Evolutionary conservation across 1,284 basidiomycete species (phyloP).

Genomic region (Trichosporon inkin): DNA sequence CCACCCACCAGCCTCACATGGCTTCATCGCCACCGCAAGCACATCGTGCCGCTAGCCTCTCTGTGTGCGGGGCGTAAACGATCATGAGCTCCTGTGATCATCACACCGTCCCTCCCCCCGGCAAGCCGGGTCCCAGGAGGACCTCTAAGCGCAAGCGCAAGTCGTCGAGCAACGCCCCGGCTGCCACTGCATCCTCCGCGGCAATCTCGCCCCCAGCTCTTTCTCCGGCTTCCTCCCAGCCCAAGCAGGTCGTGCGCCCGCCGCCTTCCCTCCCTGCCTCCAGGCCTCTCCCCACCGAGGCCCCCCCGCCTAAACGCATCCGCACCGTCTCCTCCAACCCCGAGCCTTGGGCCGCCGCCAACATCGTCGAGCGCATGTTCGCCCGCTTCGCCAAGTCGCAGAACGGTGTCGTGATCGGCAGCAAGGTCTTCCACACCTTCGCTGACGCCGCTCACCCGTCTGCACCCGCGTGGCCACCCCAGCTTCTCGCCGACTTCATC

Average conservation of each 20-base stretch:
- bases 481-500: constrained; percentile 6
- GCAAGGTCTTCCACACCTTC: background rate
- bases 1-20: background rate
- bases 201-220: background rate
- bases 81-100: background rate
- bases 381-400: background rate
- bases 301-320: background rate
- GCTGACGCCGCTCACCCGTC: background rate
- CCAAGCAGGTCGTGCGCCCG: background rate
- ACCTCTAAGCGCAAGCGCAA: background rate
- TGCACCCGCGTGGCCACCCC: background rate
- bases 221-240: background rate
- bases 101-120: background rate
- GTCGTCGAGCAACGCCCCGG: background rate
- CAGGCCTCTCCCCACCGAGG: background rate
- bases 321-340: background rate
- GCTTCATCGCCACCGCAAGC: background rate
- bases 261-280: background rate
- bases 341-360: background rate
- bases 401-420: background rate
- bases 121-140: background rate
- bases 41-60: background rate
- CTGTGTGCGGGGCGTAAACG: background rate
- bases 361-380: constrained; percentile 12
- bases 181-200: background rate